Evolutionary conservation across 768 basidiomycete genomes (phyloP), one percentile per base, ranked within the genome.

Genomic region (Fibroporia radiculosa): DNA sequence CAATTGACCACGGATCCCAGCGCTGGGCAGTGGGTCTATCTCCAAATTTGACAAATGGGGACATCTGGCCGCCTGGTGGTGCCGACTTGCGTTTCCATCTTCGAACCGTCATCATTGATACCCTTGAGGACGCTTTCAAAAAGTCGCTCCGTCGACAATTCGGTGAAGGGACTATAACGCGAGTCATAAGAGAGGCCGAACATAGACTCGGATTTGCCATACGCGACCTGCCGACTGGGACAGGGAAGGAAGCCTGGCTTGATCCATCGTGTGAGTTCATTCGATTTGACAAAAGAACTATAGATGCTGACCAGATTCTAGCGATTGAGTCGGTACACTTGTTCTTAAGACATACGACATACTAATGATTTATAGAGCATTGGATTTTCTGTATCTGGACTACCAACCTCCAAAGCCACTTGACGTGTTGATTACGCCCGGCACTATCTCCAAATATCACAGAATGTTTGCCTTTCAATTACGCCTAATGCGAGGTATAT

Each of bases 311-410:
- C 39, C 3, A 6, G 6, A 23, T 13, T 29, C 18, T 34, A 75
- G 75, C 64, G 16, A 73, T 78, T 19, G 73, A 78, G 77, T 74
- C 56, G 42, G 74, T 62, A 46, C 28, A 23, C n/a, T 12, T 19
- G 27, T 19, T 16, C 2, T 8, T 18, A 20, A 14, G 31, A 10
- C 27, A 12, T 13, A 14, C 25, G 19, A 10, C 49, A 22, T 11
- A 16, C 39, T 50, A 23, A 16, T 49, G 37, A 37, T 40, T 24
- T 35, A 4, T 51, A 89, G 87, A 60, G 90, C 92, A 6, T 61
- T 95, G 33, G 92, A 93, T 60, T 95, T 93, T 58, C 65, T 95
- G 12, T 89, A 88, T 57, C 80, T 95, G 68, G 80, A 91, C 51
- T 95, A 95, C 62, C 52, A 84, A 54, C 82, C 88, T n/a, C 88